A percentile compares a stretch with the other conserved stretches of the same genome.
Conservation (phyloP, 2,329 filamentous ascomycete genomes). For the Cytospora schulzeri region DNA sequence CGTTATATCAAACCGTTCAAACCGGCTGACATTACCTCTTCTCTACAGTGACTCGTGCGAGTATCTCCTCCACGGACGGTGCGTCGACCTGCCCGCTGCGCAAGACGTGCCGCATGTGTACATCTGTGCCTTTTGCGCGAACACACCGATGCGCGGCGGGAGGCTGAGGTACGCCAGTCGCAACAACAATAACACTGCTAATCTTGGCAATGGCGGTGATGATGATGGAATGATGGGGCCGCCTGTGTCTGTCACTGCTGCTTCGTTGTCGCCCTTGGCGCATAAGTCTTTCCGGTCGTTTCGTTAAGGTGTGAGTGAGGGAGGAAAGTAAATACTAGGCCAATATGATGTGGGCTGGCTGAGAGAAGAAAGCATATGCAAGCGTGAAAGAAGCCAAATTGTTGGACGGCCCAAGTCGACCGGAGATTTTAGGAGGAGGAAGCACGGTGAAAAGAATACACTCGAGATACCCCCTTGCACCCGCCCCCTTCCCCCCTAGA, state of each 20-base stretch:
- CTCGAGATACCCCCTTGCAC: conserved; percentile 14
- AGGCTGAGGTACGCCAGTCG: conserved; percentile 49
- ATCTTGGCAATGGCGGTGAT: background rate
- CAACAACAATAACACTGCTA: conserved; percentile 14
- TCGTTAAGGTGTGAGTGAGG: conserved; percentile 37
- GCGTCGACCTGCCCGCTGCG: conserved; percentile 57
- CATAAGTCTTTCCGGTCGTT: conserved; percentile 51
- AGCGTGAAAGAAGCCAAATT: background rate
- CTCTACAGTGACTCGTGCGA: conserved; percentile 61
- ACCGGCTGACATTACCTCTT: conserved; percentile 12
- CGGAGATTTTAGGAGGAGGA: background rate
- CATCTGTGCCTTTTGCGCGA: conserved; percentile 64
- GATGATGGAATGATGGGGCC: conserved; percentile 30
- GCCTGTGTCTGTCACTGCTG: conserved; percentile 30
- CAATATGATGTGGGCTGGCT: background rate
- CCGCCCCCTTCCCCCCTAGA: conserved; percentile 6
- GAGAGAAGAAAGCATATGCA: background rate
- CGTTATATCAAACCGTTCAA: background rate
- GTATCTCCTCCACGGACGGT: conserved; percentile 66
- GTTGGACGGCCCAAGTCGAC: no score
- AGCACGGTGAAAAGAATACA: conserved; percentile 4
- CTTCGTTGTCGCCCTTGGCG: conserved; percentile 43
- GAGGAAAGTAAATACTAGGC: background rate
- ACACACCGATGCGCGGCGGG: conserved; percentile 56
- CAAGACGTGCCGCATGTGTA: conserved; percentile 59